Percentiles rank a stretch among this genome's conserved stretches.
Conservation (phyloP, 495 filamentous ascomycete species). For the Astrothelium subdiscretum region DNA sequence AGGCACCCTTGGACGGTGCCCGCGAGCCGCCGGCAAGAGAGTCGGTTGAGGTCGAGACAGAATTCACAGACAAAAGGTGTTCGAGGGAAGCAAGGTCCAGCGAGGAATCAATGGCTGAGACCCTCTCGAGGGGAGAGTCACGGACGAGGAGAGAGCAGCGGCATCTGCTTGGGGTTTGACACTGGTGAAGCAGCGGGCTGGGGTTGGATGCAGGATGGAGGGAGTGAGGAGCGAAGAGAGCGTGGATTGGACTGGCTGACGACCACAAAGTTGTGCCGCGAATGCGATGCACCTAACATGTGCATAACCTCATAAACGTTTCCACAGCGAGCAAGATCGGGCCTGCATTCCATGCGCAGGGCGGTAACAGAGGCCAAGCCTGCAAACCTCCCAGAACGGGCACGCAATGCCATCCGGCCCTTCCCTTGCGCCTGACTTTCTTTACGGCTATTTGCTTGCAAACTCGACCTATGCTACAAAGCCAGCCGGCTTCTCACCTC, state of each 20-base stretch:
- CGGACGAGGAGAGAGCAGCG: neutral
- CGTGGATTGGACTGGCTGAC: conserved; percentile 1
- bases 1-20: neutral
- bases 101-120: neutral
- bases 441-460: too few relatives aligned
- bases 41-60: neutral
- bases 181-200: neutral
- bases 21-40: neutral
- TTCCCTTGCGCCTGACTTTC: neutral
- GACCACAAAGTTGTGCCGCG: neutral
- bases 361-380: neutral
- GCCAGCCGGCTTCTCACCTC: neutral
- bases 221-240: neutral
- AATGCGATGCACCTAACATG: conserved; percentile 2
- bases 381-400: neutral
- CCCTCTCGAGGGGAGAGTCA: neutral
- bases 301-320: conserved; percentile 3
- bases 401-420: neutral
- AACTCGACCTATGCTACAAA: too few relatives aligned
- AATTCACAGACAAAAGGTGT: neutral
- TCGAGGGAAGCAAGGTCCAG: neutral
- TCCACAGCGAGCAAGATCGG: neutral
- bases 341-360: neutral
- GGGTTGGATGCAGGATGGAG: neutral
- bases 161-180: neutral